Conservation (phyloP, 108 stramenopile species). For the Epipyxis sp. region DNA sequence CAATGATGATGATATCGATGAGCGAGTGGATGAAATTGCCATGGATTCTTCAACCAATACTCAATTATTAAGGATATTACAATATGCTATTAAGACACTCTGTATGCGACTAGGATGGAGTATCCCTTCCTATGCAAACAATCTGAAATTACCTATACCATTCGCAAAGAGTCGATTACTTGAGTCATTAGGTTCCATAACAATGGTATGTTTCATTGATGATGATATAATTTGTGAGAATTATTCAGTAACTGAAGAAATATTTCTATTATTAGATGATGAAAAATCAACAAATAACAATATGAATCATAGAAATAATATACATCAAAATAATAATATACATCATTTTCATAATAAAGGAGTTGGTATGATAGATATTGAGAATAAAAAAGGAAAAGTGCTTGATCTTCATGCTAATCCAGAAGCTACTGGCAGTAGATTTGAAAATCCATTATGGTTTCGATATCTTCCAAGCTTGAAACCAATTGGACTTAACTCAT, state of each 20-base stretch:
- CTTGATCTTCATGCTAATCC: slow-evolving; percentile 21
- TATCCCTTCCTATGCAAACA: background rate
- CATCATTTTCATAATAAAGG: background rate
- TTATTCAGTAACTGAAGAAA: slow-evolving; percentile 14
- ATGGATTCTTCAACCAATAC: background rate
- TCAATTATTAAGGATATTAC: background rate
- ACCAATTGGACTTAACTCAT: slow-evolving; percentile 72
- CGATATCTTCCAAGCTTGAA: slow-evolving; percentile 74
- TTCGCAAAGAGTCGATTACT: background rate
- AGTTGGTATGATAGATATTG: background rate
- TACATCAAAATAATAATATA: background rate
- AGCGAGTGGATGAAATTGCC: background rate
- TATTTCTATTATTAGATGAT: slow-evolving; percentile 12
- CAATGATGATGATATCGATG: slow-evolving; percentile 11
- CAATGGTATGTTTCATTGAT: slow-evolving; percentile 31
- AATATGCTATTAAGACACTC: background rate
- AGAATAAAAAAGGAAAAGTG: background rate
- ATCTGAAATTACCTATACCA: background rate
- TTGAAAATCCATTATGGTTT: slow-evolving; percentile 86
- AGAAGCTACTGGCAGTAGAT: slow-evolving; percentile 35
- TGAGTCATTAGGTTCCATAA: slow-evolving; percentile 1
- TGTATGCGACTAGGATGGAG: background rate
- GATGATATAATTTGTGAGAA: slow-evolving; percentile 36
- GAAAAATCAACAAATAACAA: background rate
- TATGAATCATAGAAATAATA: background rate